Evolutionary conservation across 108 stramenopile genomes (phyloP), one percentile per base, ranked within the genome.

Genomic region (Fragilaria crotonensis): DNA sequence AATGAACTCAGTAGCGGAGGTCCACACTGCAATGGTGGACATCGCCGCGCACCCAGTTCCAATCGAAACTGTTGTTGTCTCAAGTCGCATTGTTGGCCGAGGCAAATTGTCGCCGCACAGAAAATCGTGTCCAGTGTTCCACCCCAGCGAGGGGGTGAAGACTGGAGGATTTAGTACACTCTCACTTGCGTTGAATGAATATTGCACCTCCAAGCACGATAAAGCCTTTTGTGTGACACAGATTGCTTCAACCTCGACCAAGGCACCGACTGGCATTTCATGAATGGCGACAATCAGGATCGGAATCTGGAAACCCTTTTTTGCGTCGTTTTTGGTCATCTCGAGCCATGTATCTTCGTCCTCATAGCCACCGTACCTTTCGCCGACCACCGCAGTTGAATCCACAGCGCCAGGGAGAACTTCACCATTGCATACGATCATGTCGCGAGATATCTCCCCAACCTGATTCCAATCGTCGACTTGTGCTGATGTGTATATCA

Each of bases 221-320:
- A 72, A 76, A 47, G 80, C 78, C 52, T 69, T 61, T 46, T 60
- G 56, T 18, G 83, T 84, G 14, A 82, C 72, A 31, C 80, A 71
- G 11, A 88, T 62, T 36, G 84, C 67, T 57, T 91, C 90, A 5
- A 91, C 86, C 63, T 91, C 90, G 3, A 78, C 71, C 9, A 63
- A 25, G 2, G 90, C 90, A 64, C 82, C 78, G 36, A 80, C 83
- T 19, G 90, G 90, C 76, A 92, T 77, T 73, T 88, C 84, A 25
- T 79, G 75, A 28, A 92, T 64, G 3, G 83, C 79, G 32, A 92
- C 85, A 36, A 92, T 73, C 7, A 89, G 55, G 11, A 88, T 59
- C 2, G 89, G 83, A 51, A 26, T 44, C 33, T 21, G 27, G n/a
- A n/a, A n/a, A n/a, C n/a, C 20, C 18, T 56, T 49, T 51, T 52